Conservation (phyloP, 805 yeast species). For the Candida ipomoeae region DNA sequence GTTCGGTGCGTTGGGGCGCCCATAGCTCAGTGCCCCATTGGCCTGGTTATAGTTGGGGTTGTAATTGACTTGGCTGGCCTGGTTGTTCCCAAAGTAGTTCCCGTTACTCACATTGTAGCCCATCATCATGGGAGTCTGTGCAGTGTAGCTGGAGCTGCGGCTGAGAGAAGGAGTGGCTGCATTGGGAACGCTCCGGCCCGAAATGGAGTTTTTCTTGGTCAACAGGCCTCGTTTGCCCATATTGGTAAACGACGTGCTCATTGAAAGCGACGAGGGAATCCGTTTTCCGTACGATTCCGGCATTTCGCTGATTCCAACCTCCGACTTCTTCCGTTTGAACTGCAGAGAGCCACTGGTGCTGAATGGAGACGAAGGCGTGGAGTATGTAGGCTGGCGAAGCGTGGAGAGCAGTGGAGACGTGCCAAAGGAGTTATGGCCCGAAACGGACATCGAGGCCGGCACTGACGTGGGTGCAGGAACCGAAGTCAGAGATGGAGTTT, state of each 20-base stretch:
- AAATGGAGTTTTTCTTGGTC: slow-evolving; percentile 7
- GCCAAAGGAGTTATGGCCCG: slow-evolving; percentile 1
- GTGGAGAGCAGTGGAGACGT: background rate
- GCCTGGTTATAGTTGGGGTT: background rate
- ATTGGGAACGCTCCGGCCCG: slow-evolving; percentile 1
- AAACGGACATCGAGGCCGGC: background rate
- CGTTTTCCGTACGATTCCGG: slow-evolving; percentile 22
- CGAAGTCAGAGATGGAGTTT: background rate
- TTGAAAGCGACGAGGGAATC: slow-evolving; percentile 14
- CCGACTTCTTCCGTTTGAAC: slow-evolving; percentile 42
- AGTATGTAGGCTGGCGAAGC: slow-evolving; percentile 1
- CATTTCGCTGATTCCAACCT: slow-evolving; percentile 24
- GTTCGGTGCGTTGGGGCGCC: background rate
- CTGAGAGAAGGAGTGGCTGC: background rate
- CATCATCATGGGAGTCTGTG: slow-evolving; percentile 1
- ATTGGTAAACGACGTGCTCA: slow-evolving; percentile 12
- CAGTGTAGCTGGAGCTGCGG: slow-evolving; percentile 5
- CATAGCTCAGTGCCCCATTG: background rate
- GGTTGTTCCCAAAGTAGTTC: background rate
- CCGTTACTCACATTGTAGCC: background rate
- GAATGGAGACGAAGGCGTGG: slow-evolving; percentile 17
- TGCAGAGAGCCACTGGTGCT: slow-evolving; percentile 23
- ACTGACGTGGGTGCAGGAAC: slow-evolving; percentile 6
- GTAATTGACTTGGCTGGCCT: background rate
- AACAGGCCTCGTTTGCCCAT: slow-evolving; percentile 14